phyloP scores from a whole-genome alignment of 2,329 filamentous ascomycete genomes.

The Aureobasidium sp. region DNA sequence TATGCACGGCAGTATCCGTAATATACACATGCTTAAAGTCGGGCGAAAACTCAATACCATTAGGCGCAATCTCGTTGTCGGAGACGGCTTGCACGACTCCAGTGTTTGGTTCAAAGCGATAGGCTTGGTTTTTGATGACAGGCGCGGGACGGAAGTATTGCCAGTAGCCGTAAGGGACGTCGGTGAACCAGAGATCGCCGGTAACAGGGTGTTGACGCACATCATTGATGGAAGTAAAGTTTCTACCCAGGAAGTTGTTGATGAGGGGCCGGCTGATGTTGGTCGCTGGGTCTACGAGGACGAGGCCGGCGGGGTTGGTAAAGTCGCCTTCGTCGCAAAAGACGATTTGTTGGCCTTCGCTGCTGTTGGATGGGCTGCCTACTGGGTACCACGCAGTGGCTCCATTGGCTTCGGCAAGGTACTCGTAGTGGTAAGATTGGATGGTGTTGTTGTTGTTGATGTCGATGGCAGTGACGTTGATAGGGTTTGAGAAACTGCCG shows the following conservation, averaged over 20 bases:
- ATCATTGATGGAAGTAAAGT: slow-evolving; percentile 39
- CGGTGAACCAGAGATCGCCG: slow-evolving; percentile 45
- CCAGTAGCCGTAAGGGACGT: slow-evolving; percentile 34
- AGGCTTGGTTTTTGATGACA: slow-evolving; percentile 28
- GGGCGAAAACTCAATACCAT: slow-evolving; percentile 39
- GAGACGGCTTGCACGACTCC: slow-evolving; percentile 35
- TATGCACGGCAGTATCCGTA: slow-evolving; percentile 30
- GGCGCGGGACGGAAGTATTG: slow-evolving; percentile 30
- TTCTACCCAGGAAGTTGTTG: slow-evolving; percentile 41
- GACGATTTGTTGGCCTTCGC: slow-evolving; percentile 25
- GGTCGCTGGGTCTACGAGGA: slow-evolving; percentile 34
- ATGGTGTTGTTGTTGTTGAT: slow-evolving; percentile 24
- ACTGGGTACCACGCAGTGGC: slow-evolving; percentile 26
- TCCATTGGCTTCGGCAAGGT: slow-evolving; percentile 25
- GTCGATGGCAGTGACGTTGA: slow-evolving; percentile 30
- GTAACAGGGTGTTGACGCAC: slow-evolving; percentile 30
- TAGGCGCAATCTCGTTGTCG: slow-evolving; percentile 34
- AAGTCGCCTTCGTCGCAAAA: slow-evolving; percentile 28
- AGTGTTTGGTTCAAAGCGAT: slow-evolving; percentile 36
- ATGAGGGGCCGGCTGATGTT: slow-evolving; percentile 34
- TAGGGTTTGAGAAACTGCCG: slow-evolving; percentile 24
- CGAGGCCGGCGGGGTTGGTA: slow-evolving; percentile 20
- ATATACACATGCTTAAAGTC: slow-evolving; percentile 39
- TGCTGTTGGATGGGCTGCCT: slow-evolving; percentile 24
- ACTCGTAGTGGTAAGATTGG: slow-evolving; percentile 21